A percentile compares a stretch with the other conserved stretches of the same genome.
Conservation (phyloP, 208 protist genomes). For the Trypanosoma boissoni region DNA sequence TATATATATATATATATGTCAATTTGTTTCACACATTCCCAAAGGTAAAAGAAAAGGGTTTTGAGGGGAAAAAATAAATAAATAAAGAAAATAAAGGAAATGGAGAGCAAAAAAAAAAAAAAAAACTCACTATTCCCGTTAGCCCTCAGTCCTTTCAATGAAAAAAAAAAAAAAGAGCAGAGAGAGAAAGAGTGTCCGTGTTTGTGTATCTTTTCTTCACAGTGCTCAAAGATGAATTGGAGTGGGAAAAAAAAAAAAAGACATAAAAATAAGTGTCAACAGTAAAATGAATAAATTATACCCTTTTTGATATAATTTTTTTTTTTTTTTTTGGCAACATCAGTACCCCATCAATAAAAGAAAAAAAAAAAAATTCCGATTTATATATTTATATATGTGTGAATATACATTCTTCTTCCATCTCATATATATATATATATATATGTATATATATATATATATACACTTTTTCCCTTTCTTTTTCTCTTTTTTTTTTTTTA, state of each 20-base stretch:
- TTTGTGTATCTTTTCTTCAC: too few species aligned
- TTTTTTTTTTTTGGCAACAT: too few species aligned
- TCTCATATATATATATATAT: too few species aligned
- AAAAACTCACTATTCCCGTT: neutral
- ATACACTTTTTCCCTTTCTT: neutral
- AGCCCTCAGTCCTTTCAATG: neutral
- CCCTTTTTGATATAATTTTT: too few species aligned
- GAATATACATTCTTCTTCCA: too few species aligned
- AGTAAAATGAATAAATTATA: too few species aligned
- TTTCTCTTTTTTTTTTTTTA: neutral
- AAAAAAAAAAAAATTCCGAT: too few species aligned
- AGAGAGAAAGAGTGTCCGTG: too few species aligned
- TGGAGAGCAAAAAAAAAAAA: neutral
- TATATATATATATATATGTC: neutral
- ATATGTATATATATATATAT: neutral
- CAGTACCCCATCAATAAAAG: too few species aligned
- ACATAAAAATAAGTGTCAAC: neutral
- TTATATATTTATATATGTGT: too few species aligned
- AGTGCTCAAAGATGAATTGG: neutral
- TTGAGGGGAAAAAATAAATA: conserved; percentile 2
- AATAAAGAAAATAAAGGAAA: neutral
- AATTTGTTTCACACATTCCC: too few species aligned
- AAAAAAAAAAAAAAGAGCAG: conserved; percentile 14
- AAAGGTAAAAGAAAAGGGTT: neutral
- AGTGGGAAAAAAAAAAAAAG: conserved; percentile 2